A percentile compares a stretch with the other conserved stretches of the same genome.
These are phyloP conservation scores for Fulvia fulva DNA, from an alignment of 2,329 filamentous ascomycete genomes.

Conservation along the genomic window DNA sequence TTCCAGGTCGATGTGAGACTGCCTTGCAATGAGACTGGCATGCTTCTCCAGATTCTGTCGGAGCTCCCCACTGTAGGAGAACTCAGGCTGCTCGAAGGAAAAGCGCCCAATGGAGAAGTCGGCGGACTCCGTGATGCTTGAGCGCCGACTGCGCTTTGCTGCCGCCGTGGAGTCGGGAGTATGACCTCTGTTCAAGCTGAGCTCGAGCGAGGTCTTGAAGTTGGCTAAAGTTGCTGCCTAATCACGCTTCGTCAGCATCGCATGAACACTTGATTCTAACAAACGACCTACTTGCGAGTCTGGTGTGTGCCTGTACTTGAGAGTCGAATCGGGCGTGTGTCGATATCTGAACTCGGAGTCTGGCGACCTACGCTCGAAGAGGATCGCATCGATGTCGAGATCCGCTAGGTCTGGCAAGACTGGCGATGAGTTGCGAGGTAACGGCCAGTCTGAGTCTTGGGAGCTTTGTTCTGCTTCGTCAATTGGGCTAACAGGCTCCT, in stretches of 20 bases:
- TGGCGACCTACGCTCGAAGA: background rate
- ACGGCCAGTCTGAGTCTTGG: background rate
- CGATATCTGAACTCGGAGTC: background rate
- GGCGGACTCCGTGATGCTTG: slow-evolving; percentile 7
- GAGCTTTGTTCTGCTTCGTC: background rate
- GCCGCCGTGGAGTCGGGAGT: slow-evolving; percentile 9
- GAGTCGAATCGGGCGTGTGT: background rate
- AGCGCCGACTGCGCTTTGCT: slow-evolving; percentile 6
- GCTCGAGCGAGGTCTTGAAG: slow-evolving; percentile 1
- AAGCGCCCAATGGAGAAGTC: slow-evolving; percentile 11
- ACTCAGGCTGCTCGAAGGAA: slow-evolving; percentile 6
- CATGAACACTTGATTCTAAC: too few relatives aligned
- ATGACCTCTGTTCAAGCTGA: slow-evolving; percentile 5
- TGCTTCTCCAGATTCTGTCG: slow-evolving; percentile 9
- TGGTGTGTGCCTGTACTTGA: background rate
- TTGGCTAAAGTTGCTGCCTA: slow-evolving; percentile 1
- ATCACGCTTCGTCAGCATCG: too few relatives aligned
- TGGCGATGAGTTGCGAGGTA: background rate
- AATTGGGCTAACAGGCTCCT: background rate
- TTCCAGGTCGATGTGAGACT: background rate
- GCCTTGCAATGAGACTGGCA: background rate
- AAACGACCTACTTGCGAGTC: slow-evolving; percentile 3
- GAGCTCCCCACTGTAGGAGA: slow-evolving; percentile 8
- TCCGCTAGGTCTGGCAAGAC: background rate
- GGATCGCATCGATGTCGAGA: background rate